Conservation (phyloP, 2,329 filamentous ascomycete genomes). For the Esteya vermicola region DNA sequence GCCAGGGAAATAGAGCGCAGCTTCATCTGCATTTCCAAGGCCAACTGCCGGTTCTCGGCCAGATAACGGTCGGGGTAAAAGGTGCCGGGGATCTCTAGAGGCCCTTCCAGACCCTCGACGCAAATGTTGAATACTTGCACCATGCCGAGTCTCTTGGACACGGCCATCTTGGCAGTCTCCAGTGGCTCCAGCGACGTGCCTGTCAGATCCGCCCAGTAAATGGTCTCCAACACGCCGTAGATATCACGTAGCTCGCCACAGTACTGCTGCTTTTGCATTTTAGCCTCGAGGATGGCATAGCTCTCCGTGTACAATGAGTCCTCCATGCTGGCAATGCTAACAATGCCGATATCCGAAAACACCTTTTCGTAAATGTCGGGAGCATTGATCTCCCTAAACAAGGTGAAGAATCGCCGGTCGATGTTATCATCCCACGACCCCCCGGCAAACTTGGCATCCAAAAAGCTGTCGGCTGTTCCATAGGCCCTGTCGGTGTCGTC, state of each 20-base stretch:
- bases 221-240: conserved; percentile 21
- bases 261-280: conserved; percentile 65
- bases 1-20: conserved; percentile 7
- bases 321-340: background rate
- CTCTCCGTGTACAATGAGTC: background rate
- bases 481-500: conserved; percentile 46
- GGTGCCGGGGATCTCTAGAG: conserved; percentile 12
- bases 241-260: conserved; percentile 48
- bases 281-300: conserved; percentile 12
- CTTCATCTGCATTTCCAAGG: conserved; percentile 9
- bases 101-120: conserved; percentile 3
- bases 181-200: background rate
- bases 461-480: conserved; percentile 31
- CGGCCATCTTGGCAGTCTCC: conserved; percentile 3
- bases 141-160: conserved; percentile 3
- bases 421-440: conserved; percentile 15
- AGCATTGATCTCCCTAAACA: conserved; percentile 15
- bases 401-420: conserved; percentile 30
- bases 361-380: background rate
- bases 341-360: conserved; percentile 2
- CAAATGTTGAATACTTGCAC: conserved; percentile 12
- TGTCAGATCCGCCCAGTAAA: conserved; percentile 15
- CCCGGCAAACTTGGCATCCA: background rate
- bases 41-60: conserved; percentile 8
- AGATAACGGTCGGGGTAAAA: conserved; percentile 14